These are phyloP conservation scores for Pharus latifolius DNA, from an alignment of 176 grass and related monocot species.

Conservation along the genomic window DNA sequence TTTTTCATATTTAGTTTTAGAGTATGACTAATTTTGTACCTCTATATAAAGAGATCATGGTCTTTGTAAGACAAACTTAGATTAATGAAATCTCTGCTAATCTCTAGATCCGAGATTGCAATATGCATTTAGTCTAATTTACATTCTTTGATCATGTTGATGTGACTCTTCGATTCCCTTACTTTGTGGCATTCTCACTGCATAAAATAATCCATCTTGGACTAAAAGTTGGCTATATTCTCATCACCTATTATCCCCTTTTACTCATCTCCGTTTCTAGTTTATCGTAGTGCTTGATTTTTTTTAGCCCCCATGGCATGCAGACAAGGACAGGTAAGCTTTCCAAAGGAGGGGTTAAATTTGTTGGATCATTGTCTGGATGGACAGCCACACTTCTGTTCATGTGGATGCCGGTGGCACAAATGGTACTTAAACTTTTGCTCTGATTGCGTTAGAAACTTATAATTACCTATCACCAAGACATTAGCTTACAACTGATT, in stretches of 20 bases:
- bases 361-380: constrained; percentile 79
- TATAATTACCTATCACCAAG: constrained; percentile 1
- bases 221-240: background rate
- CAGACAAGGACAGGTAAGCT: constrained; percentile 84
- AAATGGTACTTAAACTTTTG: constrained; percentile 59
- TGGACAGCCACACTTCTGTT: constrained; percentile 99
- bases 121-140: background rate
- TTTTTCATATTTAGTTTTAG: background rate
- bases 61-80: background rate
- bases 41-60: background rate
- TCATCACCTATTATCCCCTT: background rate
- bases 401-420: constrained; percentile 97
- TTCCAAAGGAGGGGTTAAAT: constrained; percentile 40
- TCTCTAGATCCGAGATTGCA: background rate
- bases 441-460: constrained; percentile 8
- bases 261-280: background rate
- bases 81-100: background rate
- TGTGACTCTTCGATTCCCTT: too few species aligned
- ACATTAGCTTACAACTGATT: constrained; percentile 15
- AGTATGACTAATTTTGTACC: background rate
- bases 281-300: constrained; percentile 25
- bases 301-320: constrained; percentile 13
- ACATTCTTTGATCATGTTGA: background rate
- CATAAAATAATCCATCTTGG: constrained; percentile 2
- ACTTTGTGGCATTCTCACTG: background rate